Conservation (phyloP, 768 basidiomycete genomes). For the Cyclocybe aegerita region DNA sequence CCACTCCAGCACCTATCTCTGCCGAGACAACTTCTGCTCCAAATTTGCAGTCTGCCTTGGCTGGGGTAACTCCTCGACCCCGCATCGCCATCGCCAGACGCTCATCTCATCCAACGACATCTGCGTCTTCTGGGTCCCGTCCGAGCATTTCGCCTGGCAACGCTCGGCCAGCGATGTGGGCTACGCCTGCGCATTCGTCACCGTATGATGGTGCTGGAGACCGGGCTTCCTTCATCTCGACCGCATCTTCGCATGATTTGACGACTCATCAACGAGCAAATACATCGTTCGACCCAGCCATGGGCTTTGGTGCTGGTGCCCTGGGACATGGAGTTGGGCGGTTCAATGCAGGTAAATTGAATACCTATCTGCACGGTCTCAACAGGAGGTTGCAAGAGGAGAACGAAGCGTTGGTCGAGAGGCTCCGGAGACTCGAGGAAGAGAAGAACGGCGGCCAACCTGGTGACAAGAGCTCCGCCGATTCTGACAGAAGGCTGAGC, state of each 20-base stretch:
- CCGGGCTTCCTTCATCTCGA: conserved; percentile 73
- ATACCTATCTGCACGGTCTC: conserved; percentile 81
- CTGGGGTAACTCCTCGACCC: conserved; percentile 64
- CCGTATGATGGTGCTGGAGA: conserved; percentile 52
- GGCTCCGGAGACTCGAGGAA: conserved; percentile 55
- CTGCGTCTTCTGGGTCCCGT: conserved; percentile 12
- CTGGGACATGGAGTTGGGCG: conserved; percentile 67
- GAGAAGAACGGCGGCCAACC: conserved; percentile 29
- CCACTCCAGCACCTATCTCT: conserved; percentile 30
- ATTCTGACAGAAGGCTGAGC: conserved; percentile 29
- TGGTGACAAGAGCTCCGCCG: conserved; percentile 19
- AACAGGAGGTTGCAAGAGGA: conserved; percentile 85
- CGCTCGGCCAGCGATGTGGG: conserved; percentile 25
- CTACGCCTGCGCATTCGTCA: conserved; percentile 33
- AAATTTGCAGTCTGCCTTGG: conserved; percentile 54
- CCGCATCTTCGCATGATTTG: conserved; percentile 85
- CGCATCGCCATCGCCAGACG: conserved; percentile 39
- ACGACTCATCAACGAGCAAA: conserved; percentile 80
- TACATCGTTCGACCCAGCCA: conserved; percentile 84
- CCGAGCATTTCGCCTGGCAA: conserved; percentile 13
- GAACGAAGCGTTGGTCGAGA: conserved; percentile 65
- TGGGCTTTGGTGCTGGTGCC: conserved; percentile 67
- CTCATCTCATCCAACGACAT: conserved; percentile 56
- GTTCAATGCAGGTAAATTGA: conserved; percentile 85
- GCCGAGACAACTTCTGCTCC: conserved; percentile 22